Evolutionary conservation across 306 rosid species (phyloP), one percentile per base, ranked within the genome.

Genomic region (Pterocarpus santalinus): DNA sequence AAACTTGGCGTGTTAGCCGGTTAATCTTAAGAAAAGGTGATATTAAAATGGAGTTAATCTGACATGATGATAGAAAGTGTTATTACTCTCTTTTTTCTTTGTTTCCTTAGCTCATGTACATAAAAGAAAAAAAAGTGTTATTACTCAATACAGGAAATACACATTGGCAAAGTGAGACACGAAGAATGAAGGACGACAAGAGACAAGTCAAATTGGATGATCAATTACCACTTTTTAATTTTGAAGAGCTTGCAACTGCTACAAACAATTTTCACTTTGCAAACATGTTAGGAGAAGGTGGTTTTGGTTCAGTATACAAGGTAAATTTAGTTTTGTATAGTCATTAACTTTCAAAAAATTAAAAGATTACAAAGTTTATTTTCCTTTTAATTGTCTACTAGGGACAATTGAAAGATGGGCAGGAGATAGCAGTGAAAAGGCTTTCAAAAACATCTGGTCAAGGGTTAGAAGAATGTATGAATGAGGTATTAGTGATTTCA

Each of bases 401-500:
- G 83, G 78, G 78, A 39, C 22, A 77, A 14, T 49, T 81, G 60
- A 36, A 12, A 52, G 60, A 30, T 11, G 85, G 83, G 30, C 58
- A 72, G 2, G 74, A 77, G 61, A 69, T 81, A 12, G 88, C 88
- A 5, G 74, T 85, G 2, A 85, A 85, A 85, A 81, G 77, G 33
- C 81, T 85, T 32, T 62, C 81, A 3, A 36, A 16, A 36, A 9
- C 49, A 3, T 85, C 85, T 2, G 47, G 83, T 22, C 85, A 77
- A 72, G 85, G 87, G 8, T 14, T 72, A 8, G 56, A 77, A 34
- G 90, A 86, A 65, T 86, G 74, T 14, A 86, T 66, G 84, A 83
- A 86, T 14, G 87, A 86, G 68, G 81, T 83, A 14, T 9, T 62
- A 6, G 73, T 86, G 17, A 86, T 86, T 5, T 86, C 90, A 5